A percentile compares a stretch with the other conserved stretches of the same genome.
phyloP scores from a whole-genome alignment of 306 rosid genomes.

The Biancaea sappan region DNA sequence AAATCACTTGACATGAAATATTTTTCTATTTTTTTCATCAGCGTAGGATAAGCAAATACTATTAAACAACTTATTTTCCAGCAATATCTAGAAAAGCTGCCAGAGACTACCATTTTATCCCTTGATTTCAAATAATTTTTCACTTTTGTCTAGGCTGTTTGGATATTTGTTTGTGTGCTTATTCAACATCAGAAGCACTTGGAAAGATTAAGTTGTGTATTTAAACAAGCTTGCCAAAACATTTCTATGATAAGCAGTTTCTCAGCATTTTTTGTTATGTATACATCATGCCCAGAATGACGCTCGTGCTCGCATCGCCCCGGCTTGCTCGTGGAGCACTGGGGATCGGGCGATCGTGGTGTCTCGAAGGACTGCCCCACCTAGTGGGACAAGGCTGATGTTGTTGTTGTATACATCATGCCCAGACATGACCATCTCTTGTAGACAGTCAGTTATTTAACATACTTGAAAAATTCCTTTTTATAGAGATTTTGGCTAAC shows the following conservation, averaged over 20 bases:
- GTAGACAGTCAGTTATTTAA: slow-evolving; percentile 9
- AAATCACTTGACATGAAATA: not conserved
- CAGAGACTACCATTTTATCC: not conserved
- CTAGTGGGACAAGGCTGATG: too few species aligned
- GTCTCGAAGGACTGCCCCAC: too few species aligned
- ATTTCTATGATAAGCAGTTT: slow-evolving; percentile 6
- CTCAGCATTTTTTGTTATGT: not conserved
- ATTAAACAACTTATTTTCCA: not conserved
- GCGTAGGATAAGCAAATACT: slow-evolving; percentile 4
- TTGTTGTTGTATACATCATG: not conserved
- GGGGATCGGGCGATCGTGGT: too few species aligned
- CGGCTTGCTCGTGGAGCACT: too few species aligned
- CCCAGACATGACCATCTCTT: not conserved
- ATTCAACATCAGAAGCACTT: slow-evolving; percentile 7
- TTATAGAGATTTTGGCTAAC: slow-evolving; percentile 11
- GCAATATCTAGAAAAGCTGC: not conserved
- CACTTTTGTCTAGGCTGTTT: not conserved
- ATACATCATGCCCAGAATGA: not conserved
- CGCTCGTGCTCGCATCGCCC: too few species aligned
- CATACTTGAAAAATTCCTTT: not conserved
- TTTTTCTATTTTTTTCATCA: not conserved
- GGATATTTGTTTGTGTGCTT: slow-evolving; percentile 11
- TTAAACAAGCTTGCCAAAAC: slow-evolving; percentile 21
- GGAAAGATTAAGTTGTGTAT: slow-evolving; percentile 9
- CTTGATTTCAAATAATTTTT: not conserved